Percentiles rank a stretch among this genome's conserved stretches.
Conservation (phyloP, 768 basidiomycete species). For the Kwoniella dendrophila region DNA sequence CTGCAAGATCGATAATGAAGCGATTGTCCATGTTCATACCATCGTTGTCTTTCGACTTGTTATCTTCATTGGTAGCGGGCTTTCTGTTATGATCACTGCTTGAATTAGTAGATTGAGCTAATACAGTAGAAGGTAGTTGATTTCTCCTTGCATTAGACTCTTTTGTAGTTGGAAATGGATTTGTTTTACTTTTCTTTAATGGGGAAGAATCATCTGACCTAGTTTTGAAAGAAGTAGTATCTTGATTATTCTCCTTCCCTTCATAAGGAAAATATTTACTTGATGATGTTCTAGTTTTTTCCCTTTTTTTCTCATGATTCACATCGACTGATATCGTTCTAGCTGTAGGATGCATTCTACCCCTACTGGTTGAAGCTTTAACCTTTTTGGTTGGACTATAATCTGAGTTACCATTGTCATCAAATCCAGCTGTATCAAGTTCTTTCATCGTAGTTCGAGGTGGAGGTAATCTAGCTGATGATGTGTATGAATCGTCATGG, state of each 20-base stretch:
- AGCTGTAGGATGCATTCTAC: constrained; percentile 24
- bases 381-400: constrained; percentile 4
- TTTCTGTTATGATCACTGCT: not conserved
- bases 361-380: not conserved
- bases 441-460: not conserved
- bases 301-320: not conserved
- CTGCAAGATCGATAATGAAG: constrained; percentile 17
- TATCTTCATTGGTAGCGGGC: not conserved
- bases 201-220: not conserved
- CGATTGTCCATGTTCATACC: not conserved
- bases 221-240: not conserved
- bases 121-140: constrained; percentile 5
- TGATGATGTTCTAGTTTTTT: constrained; percentile 13
- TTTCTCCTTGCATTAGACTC: constrained; percentile 23
- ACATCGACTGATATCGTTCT: constrained; percentile 17
- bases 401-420: not conserved
- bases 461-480: not conserved
- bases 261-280: constrained; percentile 23
- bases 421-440: not conserved
- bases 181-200: constrained; percentile 31
- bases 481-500: constrained; percentile 15
- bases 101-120: not conserved
- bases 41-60: not conserved
- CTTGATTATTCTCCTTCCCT: constrained; percentile 6
- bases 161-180: constrained; percentile 30